Base-by-base conservation (phyloP, 2,329 filamentous ascomycete genomes). In the Pseudophaeomoniella oleicola region DNA sequence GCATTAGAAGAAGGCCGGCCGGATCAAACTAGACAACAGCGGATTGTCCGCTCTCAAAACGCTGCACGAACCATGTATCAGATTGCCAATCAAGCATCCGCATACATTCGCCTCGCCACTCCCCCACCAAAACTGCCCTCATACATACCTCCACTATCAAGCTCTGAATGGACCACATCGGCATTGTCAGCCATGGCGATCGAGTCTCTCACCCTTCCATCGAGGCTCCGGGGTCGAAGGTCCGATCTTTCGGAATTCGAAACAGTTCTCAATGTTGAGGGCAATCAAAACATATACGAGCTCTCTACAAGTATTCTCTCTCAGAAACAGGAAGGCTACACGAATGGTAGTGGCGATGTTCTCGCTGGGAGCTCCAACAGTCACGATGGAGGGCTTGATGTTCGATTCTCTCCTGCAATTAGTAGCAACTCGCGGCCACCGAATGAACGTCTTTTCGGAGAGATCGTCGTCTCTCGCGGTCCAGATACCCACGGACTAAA, bases 201-300 rank as follows among this genome's bases (percentile, higher is more conserved):
- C 10, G 90, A 96, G 55, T 84, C 75, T 16, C 72, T 80, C 19
- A 83, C 80, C 1, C 59, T 96, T 11, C 81, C 83, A 4, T 78
- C 83, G 1, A 72, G 88, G 3, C 59, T 94, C 18, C 69, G 55
- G 16, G 42, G 44, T 47, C 43, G 63, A 54, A 46, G 60, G 59
- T 42, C 66, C 16, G 74, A 68, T 1, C 59, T 90, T 32, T 67
- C 71, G 29, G 69, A 75, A 35, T 58, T 88, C 32, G 71, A 78
- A 19, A 72, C 75, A 37, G 65, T 72, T 10, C 60, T 92, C 37
- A 87, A 85, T 46, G 68, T 75, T 18, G 77, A 80, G 39, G 84
- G 83, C n/a, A 81, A 75, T 41, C 84, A 87, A 50, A 80, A 74
- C 16, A 75, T 96, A 19, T 83, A 80, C 4, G 77, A 78, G 41